Percentiles rank a stretch among this genome's conserved stretches.
Conservation (phyloP, 176 grass and related monocot species). For the Oryza punctata region DNA sequence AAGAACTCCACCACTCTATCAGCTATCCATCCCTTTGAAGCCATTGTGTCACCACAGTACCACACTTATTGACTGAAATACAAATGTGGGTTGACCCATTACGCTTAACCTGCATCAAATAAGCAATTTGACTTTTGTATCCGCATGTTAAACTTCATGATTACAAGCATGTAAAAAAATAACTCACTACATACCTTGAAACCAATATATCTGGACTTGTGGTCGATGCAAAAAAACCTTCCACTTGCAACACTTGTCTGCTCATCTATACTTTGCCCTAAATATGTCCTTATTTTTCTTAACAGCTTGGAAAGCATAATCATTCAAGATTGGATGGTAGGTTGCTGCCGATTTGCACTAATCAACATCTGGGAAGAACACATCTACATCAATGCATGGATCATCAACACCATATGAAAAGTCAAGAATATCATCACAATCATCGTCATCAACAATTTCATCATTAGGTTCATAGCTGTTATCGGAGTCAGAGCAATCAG, state of each 20-base stretch:
- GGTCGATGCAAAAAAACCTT: not conserved
- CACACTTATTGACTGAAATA: no score
- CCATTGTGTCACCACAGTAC: no score
- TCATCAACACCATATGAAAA: not conserved
- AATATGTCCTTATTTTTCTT: not conserved
- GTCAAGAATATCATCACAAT: not conserved
- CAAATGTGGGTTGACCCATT: no score
- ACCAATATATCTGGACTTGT: not conserved
- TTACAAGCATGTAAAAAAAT: no score
- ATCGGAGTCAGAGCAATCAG: no score
- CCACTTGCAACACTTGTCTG: not conserved
- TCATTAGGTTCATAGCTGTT: no score
- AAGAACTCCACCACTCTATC: no score
- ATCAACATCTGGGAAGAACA: not conserved
- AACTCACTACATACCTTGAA: not conserved
- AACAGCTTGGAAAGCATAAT: not conserved
- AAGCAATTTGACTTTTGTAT: no score
- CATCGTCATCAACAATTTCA: not conserved
- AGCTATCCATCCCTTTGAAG: no score
- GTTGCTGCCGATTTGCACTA: not conserved
- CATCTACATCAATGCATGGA: not conserved
- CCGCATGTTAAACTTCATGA: no score
- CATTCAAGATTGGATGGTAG: not conserved
- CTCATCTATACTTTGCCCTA: not conserved
- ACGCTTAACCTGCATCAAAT: no score